phyloP scores from a whole-genome alignment of 208 protist genomes.

The Novymonas esmeraldas region DNA sequence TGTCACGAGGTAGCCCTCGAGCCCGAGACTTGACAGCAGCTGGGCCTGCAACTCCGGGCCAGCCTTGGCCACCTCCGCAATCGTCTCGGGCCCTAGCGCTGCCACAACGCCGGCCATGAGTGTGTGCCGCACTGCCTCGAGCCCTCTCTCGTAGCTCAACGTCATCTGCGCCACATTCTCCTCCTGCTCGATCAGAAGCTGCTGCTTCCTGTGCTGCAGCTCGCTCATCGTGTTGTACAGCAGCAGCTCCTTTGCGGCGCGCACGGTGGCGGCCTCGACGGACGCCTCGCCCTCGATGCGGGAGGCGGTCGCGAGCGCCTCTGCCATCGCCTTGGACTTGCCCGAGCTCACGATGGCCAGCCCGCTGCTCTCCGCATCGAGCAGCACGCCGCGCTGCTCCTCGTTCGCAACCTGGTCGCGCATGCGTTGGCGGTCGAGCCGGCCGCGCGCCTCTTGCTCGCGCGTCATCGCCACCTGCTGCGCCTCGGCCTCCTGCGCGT shows the following conservation, averaged over 20 bases:
- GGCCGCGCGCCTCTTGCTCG: slow-evolving; percentile 92
- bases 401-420: slow-evolving; percentile 93
- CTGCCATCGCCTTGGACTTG: slow-evolving; percentile 91
- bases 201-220: slow-evolving; percentile 51
- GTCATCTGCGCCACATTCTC: slow-evolving; percentile 32
- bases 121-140: slow-evolving; percentile 48
- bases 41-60: slow-evolving; percentile 83
- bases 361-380: slow-evolving; percentile 86
- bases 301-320: slow-evolving; percentile 84
- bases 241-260: slow-evolving; percentile 72
- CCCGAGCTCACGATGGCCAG: slow-evolving; percentile 88
- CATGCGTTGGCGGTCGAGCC: slow-evolving; percentile 93
- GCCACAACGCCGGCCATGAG: slow-evolving; percentile 55
- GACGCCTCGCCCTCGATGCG: slow-evolving; percentile 89
- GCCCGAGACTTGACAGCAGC: slow-evolving; percentile 73
- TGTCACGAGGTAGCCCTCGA: slow-evolving; percentile 92
- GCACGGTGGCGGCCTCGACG: slow-evolving; percentile 75
- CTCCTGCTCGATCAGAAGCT: slow-evolving; percentile 49
- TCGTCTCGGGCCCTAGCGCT: slow-evolving; percentile 73
- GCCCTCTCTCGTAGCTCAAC: slow-evolving; percentile 34
- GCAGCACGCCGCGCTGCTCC: slow-evolving; percentile 78
- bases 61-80: slow-evolving; percentile 80
- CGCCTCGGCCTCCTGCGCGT: slow-evolving; percentile 93
- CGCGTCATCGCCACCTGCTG: slow-evolving; percentile 88
- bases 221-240: slow-evolving; percentile 45